phyloP scores from a whole-genome alignment of 2,329 filamentous ascomycete genomes.

The Myriosclerotinia scirpicola region DNA sequence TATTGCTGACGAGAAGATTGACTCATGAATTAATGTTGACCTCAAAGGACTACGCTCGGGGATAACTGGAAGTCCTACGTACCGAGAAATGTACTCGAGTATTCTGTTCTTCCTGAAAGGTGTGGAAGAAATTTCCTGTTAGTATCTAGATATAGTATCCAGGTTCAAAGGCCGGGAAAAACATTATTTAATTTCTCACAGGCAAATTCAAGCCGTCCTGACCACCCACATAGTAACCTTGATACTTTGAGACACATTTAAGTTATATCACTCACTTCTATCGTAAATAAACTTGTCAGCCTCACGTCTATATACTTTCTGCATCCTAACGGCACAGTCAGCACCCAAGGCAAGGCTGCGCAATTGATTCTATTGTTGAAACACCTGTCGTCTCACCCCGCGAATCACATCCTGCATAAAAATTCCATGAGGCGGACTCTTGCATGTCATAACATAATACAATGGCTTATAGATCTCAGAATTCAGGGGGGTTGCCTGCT shows the following conservation, averaged over 20 bases:
- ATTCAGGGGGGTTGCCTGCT: conserved; percentile 12
- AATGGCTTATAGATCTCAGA: not conserved
- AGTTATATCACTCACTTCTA: no score
- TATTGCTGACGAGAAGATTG: not conserved
- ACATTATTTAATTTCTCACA: not conserved
- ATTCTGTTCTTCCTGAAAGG: not conserved
- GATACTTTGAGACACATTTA: not conserved
- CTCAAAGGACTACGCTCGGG: not conserved
- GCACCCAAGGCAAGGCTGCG: not conserved
- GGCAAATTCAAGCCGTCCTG: not conserved
- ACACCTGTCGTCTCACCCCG: not conserved
- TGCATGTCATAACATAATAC: conserved; percentile 11
- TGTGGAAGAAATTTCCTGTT: not conserved
- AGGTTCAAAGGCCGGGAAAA: not conserved
- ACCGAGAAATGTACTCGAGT: not conserved
- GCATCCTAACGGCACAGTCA: not conserved
- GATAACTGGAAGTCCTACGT: not conserved
- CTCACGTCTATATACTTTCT: not conserved
- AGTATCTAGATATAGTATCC: not conserved
- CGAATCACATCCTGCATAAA: not conserved
- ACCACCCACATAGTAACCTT: no score
- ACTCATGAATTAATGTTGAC: not conserved
- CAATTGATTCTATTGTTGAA: not conserved
- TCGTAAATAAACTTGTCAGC: not conserved
- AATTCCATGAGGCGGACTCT: not conserved